These are phyloP conservation scores for Choanephora cucurbitarum DNA, from an alignment of 371 early-diverging fungal species.

Conservation along the genomic window DNA sequence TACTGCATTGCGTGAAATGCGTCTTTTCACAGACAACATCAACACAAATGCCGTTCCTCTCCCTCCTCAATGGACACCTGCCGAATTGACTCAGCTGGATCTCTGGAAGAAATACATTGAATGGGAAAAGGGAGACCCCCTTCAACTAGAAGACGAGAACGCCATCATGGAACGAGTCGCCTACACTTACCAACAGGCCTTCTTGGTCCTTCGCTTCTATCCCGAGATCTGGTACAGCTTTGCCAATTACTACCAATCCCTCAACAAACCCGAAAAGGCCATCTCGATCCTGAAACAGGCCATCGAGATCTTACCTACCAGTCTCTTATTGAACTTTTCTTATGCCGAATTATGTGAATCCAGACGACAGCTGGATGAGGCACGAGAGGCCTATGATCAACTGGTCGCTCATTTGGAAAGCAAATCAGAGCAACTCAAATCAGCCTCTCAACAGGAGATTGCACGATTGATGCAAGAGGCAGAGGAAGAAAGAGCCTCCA, in stretches of 20 bases:
- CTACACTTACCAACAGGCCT: slow-evolving; percentile 87
- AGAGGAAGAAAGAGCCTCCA: slow-evolving; percentile 35
- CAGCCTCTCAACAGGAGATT: slow-evolving; percentile 49
- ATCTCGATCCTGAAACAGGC: slow-evolving; percentile 71
- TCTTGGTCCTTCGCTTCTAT: slow-evolving; percentile 79
- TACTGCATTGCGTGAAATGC: slow-evolving; percentile 81
- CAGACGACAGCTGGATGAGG: slow-evolving; percentile 65
- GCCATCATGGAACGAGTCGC: slow-evolving; percentile 71
- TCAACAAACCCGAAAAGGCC: slow-evolving; percentile 74
- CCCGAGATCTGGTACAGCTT: slow-evolving; percentile 85
- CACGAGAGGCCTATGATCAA: slow-evolving; percentile 73
- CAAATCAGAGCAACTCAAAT: slow-evolving; percentile 52
- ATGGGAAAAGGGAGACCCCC: slow-evolving; percentile 92
- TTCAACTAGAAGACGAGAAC: slow-evolving; percentile 69
- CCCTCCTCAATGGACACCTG: slow-evolving; percentile 83
- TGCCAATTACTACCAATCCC: slow-evolving; percentile 71
- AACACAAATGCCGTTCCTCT: slow-evolving; percentile 64
- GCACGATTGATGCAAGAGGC: slow-evolving; percentile 52
- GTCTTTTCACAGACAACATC: slow-evolving; percentile 73
- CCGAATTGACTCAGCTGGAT: slow-evolving; percentile 71
- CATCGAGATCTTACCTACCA: slow-evolving; percentile 73
- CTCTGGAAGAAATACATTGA: slow-evolving; percentile 85
- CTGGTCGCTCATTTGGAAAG: slow-evolving; percentile 63
- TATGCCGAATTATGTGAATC: slow-evolving; percentile 87
- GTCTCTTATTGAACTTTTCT: slow-evolving; percentile 80